phyloP scores from a whole-genome alignment of 768 basidiomycete genomes.

The Suillus subalutaceus region DNA sequence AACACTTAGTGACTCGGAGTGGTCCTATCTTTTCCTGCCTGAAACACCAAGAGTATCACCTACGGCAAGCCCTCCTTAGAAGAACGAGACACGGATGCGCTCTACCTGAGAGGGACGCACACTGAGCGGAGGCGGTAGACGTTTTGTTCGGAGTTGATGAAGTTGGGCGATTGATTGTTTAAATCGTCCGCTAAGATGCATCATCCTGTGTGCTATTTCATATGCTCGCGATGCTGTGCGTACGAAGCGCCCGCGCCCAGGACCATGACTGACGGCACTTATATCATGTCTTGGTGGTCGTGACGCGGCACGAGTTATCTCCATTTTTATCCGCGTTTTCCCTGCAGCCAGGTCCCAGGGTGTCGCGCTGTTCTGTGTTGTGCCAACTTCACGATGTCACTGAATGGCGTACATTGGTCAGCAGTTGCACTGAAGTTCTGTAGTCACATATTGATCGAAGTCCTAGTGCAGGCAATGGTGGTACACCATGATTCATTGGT shows the following conservation, averaged over 20 bases:
- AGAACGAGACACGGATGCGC: background rate
- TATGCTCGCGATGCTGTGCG: background rate
- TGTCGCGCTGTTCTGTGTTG: no score
- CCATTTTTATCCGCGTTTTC: no score
- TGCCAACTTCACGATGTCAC: no score
- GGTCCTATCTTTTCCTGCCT: background rate
- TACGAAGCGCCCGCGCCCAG: background rate
- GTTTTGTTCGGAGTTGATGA: background rate
- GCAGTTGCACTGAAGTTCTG: no score
- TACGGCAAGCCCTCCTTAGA: background rate
- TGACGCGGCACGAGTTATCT: no score
- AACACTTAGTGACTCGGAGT: background rate
- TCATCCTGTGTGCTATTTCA: background rate
- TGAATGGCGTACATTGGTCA: no score
- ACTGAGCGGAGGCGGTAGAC: background rate
- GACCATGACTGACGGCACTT: background rate
- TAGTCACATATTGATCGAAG: no score
- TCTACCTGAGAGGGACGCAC: background rate
- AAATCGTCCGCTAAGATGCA: background rate
- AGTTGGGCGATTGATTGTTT: background rate
- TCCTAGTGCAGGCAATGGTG: no score
- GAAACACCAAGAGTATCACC: background rate
- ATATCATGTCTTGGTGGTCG: background rate
- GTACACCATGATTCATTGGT: no score
- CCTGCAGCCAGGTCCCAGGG: no score